Evolutionary conservation across 352 stramenopile species (phyloP).

Genomic region (Globisporangium acanthophoron): DNA sequence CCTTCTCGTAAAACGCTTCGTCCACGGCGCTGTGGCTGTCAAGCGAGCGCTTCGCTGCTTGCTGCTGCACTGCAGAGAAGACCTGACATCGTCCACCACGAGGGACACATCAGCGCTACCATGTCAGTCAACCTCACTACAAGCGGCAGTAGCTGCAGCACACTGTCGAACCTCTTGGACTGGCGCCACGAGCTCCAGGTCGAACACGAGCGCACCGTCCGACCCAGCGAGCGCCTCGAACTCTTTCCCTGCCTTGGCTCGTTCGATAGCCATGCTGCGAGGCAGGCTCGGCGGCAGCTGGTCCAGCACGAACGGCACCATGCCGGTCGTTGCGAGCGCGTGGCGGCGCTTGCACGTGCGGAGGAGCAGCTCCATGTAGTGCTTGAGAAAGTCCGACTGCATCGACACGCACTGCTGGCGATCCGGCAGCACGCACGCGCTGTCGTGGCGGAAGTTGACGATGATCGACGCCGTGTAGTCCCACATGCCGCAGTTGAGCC

Average conservation of each 20-base stretch:
- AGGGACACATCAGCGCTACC: not conserved
- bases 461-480: conserved; percentile 97
- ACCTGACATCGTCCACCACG: not conserved
- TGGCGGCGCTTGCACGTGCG: conserved; percentile 90
- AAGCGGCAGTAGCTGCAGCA: not conserved
- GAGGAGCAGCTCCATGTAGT: conserved; percentile 93
- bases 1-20: conserved; percentile 33
- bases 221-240: conserved; percentile 86
- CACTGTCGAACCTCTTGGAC: conserved; percentile 28
- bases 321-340: conserved; percentile 93
- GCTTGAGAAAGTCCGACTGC: conserved; percentile 58
- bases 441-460: conserved; percentile 87
- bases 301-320: conserved; percentile 93
- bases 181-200: conserved; percentile 84
- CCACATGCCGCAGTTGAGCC: conserved; percentile 97
- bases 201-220: conserved; percentile 93
- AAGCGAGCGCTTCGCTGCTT: not conserved
- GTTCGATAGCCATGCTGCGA: conserved; percentile 67
- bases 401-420: conserved; percentile 77
- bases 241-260: conserved; percentile 79
- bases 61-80: conserved; percentile 8
- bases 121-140: too few relatives aligned
- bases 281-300: conserved; percentile 69
- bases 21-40: conserved; percentile 6
- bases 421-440: conserved; percentile 88